Conservation (phyloP, 768 basidiomycete genomes). For the Sporobolomyces pararoseus region DNA sequence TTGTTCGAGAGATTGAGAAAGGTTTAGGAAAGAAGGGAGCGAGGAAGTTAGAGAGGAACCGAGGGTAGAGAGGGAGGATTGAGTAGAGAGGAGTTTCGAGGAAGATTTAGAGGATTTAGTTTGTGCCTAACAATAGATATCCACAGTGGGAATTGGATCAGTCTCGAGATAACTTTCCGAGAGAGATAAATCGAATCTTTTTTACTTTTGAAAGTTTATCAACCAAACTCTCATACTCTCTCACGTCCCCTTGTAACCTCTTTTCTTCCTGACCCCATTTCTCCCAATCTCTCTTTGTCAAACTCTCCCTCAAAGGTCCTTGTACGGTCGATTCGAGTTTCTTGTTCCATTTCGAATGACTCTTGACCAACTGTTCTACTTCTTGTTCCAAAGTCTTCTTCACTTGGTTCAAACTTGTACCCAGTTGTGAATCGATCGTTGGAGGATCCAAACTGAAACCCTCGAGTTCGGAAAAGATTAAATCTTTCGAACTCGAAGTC, state of each 20-base stretch:
- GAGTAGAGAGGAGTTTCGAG: slow-evolving; percentile 37
- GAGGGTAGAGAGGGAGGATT: slow-evolving; percentile 25
- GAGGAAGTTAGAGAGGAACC: slow-evolving; percentile 22
- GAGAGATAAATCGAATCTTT: not conserved
- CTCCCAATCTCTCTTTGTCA: slow-evolving; percentile 33
- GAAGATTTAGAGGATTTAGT: slow-evolving; percentile 24
- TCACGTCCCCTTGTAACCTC: slow-evolving; percentile 4
- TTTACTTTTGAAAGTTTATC: slow-evolving; percentile 38
- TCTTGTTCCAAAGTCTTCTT: slow-evolving; percentile 26
- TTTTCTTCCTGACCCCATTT: slow-evolving; percentile 18
- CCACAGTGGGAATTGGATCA: not conserved
- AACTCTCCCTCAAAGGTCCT: slow-evolving; percentile 15
- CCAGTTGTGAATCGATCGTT: slow-evolving; percentile 1
- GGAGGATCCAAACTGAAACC: not conserved
- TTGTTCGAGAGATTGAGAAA: slow-evolving; percentile 27
- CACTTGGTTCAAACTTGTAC: not conserved
- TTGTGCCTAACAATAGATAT: slow-evolving; percentile 25
- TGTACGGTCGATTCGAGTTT: slow-evolving; percentile 29
- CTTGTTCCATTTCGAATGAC: slow-evolving; percentile 29
- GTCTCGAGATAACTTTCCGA: too few relatives aligned
- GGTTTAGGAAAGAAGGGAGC: slow-evolving; percentile 24
- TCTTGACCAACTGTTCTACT: slow-evolving; percentile 14
- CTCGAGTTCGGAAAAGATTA: slow-evolving; percentile 18
- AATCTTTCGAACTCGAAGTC: not conserved
- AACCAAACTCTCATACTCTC: slow-evolving; percentile 31